A percentile compares a stretch with the other conserved stretches of the same genome.
These are phyloP conservation scores for Pseudogymnoascus sp. DNA, from an alignment of 2,329 filamentous ascomycete species.

Conservation along the genomic window DNA sequence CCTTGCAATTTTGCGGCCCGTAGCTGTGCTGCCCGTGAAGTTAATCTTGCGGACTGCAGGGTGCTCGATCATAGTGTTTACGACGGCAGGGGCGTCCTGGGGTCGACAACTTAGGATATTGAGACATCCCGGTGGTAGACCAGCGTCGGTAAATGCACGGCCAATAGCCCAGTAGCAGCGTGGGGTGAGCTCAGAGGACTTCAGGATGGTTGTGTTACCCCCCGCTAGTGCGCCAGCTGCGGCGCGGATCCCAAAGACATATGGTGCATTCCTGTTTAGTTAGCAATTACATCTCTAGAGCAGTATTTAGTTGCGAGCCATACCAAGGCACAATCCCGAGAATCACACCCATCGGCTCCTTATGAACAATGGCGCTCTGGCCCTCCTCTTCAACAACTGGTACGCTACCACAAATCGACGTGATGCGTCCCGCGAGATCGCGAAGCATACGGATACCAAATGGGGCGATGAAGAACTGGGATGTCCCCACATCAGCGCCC, in stretches of 20 bases:
- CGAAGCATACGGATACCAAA: constrained; percentile 35
- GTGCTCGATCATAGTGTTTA: constrained; percentile 49
- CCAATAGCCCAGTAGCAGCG: constrained; percentile 48
- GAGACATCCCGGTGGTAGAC: constrained; percentile 55
- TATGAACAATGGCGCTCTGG: constrained; percentile 45
- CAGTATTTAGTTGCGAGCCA: background rate
- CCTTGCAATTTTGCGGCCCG: constrained; percentile 60
- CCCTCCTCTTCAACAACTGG: constrained; percentile 31
- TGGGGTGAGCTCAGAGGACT: constrained; percentile 61
- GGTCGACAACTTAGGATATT: constrained; percentile 50
- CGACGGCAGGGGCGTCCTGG: constrained; percentile 47
- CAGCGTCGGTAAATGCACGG: constrained; percentile 61
- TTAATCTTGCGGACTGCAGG: constrained; percentile 59
- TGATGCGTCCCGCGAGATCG: constrained; percentile 44
- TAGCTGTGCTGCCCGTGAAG: constrained; percentile 66
- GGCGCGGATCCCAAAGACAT: background rate
- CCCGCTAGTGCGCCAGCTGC: constrained; percentile 49
- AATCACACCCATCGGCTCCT: constrained; percentile 54
- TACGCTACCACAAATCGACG: constrained; percentile 40
- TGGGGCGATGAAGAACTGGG: constrained; percentile 33
- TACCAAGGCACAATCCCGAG: constrained; percentile 56
- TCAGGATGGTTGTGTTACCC: constrained; percentile 67
- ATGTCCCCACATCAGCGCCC: constrained; percentile 28
- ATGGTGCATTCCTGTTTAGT: background rate
- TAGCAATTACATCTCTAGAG: background rate